Conservation (phyloP, 352 stramenopile species). For the Phytophthora litchii region DNA sequence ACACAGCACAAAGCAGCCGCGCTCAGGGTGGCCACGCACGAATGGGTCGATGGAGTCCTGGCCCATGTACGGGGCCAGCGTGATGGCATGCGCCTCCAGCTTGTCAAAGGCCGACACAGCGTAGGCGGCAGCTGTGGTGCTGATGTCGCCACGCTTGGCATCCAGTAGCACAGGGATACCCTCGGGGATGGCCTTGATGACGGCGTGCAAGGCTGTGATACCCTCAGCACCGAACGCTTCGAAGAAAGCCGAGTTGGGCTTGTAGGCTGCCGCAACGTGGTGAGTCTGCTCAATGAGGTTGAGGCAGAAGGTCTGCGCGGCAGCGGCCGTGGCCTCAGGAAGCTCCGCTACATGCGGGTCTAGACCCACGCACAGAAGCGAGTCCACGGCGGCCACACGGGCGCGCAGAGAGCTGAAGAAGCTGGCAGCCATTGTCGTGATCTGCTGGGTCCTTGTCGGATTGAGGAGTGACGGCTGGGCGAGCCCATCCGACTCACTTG, state of each 20-base stretch:
- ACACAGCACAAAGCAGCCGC: conserved; percentile 97
- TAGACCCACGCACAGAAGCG: conserved; percentile 97
- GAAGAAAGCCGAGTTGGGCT: conserved; percentile 99
- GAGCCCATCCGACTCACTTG: not conserved
- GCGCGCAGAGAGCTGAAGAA: conserved; percentile 92
- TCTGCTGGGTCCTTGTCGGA: not conserved
- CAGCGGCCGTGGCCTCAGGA: conserved; percentile 79
- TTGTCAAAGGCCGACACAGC: conserved; percentile 93
- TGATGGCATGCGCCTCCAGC: conserved; percentile 95
- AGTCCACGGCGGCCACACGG: conserved; percentile 92
- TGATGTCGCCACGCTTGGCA: conserved; percentile 99
- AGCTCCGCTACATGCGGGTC: conserved; percentile 94
- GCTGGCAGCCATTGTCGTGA: conserved; percentile 29
- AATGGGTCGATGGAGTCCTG: conserved; percentile 98
- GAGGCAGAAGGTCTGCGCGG: conserved; percentile 95
- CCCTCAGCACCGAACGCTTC: conserved; percentile 92
- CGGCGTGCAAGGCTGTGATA: conserved; percentile 88
- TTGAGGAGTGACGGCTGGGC: conserved; percentile 16
- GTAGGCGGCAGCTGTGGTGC: conserved; percentile 96
- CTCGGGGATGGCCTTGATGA: conserved; percentile 88
- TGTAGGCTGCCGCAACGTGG: conserved; percentile 95
- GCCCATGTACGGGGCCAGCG: conserved; percentile 98
- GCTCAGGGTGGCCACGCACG: conserved; percentile 83
- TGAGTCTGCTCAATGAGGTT: conserved; percentile 95
- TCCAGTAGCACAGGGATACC: conserved; percentile 98